phyloP scores from a whole-genome alignment of 208 protist species.

The Leishmania mexicana region DNA sequence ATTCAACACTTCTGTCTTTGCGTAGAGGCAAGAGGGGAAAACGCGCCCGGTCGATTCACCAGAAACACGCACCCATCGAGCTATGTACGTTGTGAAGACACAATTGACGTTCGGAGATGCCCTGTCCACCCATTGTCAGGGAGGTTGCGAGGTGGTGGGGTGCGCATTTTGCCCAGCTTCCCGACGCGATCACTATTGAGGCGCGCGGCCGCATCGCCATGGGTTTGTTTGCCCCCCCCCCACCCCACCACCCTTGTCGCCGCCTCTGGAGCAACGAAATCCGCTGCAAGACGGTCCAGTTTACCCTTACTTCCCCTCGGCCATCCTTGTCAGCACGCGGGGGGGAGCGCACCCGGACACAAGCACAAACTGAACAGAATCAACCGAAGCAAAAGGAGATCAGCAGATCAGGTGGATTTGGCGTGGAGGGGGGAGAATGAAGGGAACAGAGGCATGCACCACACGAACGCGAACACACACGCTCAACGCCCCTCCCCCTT shows the following conservation, averaged over 20 bases:
- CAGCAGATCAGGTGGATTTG: neutral
- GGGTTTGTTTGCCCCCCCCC: neutral
- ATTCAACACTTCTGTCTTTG: neutral
- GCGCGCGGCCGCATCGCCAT: neutral
- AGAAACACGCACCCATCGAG: neutral
- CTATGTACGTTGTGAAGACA: neutral
- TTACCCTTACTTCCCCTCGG: neutral
- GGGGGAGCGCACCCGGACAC: neutral
- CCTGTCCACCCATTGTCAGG: neutral
- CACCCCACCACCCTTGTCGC: neutral
- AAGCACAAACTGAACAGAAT: neutral
- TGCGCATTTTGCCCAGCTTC: neutral
- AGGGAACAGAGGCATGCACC: neutral
- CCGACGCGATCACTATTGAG: neutral
- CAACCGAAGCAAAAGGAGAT: neutral
- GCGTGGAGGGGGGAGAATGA: neutral
- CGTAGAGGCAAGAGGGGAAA: neutral
- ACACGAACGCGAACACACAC: neutral
- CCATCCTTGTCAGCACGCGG: neutral
- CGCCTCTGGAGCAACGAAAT: neutral
- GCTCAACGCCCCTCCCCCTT: neutral
- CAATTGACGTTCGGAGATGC: neutral
- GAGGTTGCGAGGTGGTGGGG: neutral
- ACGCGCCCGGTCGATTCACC: neutral
- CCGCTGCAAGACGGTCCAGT: neutral